phyloP scores from a whole-genome alignment of 345 rosid genomes.

The Melaleuca quinquenervia region DNA sequence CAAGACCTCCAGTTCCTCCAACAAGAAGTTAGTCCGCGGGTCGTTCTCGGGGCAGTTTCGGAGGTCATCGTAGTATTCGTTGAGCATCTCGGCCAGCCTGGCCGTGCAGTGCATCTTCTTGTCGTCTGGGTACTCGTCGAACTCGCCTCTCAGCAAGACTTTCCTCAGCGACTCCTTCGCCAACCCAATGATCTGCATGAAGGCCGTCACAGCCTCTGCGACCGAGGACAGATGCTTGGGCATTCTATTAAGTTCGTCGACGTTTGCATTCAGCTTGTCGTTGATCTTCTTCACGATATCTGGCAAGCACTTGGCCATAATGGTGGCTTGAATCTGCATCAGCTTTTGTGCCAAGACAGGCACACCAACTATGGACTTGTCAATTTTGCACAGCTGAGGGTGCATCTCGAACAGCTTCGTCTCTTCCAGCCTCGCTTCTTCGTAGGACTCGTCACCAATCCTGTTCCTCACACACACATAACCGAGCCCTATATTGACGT shows the following conservation, averaged over 20 bases:
- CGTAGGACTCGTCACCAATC: slow-evolving; percentile 26
- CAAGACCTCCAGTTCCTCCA: slow-evolving; percentile 16
- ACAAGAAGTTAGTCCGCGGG: background rate
- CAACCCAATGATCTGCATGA: slow-evolving; percentile 27
- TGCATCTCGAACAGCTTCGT: slow-evolving; percentile 12
- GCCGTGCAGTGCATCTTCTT: slow-evolving; percentile 15
- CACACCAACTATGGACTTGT: slow-evolving; percentile 25
- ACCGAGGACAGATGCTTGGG: slow-evolving; percentile 12
- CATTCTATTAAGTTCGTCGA: slow-evolving; percentile 5
- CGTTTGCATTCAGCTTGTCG: slow-evolving; percentile 8
- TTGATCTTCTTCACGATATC: slow-evolving; percentile 17
- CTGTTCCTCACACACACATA: slow-evolving; percentile 41
- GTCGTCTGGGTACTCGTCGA: slow-evolving; percentile 25
- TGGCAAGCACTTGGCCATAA: slow-evolving; percentile 17
- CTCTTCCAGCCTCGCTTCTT: slow-evolving; percentile 20
- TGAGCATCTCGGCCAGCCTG: slow-evolving; percentile 14
- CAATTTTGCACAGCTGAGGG: slow-evolving; percentile 12
- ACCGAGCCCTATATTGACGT: slow-evolving; percentile 43
- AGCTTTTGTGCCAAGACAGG: slow-evolving; percentile 24
- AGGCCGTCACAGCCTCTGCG: slow-evolving; percentile 27
- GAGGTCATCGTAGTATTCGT: background rate
- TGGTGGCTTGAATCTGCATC: slow-evolving; percentile 19
- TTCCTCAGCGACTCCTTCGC: slow-evolving; percentile 30
- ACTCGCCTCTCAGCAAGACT: slow-evolving; percentile 29
- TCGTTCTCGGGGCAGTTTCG: background rate